A percentile compares a stretch with the other conserved stretches of the same genome.
Conservation (phyloP, 495 filamentous ascomycete genomes). For the Platismatia glauca region DNA sequence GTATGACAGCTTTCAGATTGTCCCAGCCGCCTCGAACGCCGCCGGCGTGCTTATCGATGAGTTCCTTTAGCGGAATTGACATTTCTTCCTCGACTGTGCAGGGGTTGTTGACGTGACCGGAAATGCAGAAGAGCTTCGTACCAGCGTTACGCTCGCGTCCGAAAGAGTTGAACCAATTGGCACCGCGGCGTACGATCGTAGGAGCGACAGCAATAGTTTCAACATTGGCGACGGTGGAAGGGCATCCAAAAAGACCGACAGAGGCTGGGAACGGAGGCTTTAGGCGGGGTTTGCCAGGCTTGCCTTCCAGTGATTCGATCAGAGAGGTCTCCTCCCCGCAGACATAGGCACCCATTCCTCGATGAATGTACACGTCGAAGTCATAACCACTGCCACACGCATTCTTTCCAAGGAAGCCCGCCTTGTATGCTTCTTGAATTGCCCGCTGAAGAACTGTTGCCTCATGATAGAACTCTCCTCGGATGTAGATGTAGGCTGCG, state of each 20-base stretch:
- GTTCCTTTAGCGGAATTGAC: slow-evolving; percentile 86
- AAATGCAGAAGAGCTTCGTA: slow-evolving; percentile 98
- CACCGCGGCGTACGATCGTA: slow-evolving; percentile 89
- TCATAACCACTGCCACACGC: slow-evolving; percentile 94
- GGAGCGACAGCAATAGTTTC: slow-evolving; percentile 93
- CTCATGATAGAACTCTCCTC: slow-evolving; percentile 97
- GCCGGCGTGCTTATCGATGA: slow-evolving; percentile 96
- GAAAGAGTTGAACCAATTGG: slow-evolving; percentile 84
- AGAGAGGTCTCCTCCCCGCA: slow-evolving; percentile 97
- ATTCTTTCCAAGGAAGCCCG: slow-evolving; percentile 92
- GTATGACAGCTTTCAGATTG: slow-evolving; percentile 89
- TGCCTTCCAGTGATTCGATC: slow-evolving; percentile 96
- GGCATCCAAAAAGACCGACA: slow-evolving; percentile 95
- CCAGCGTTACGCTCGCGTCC: slow-evolving; percentile 91
- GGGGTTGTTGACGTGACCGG: slow-evolving; percentile 97
- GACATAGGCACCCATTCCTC: slow-evolving; percentile 93
- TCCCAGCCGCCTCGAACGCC: slow-evolving; percentile 97
- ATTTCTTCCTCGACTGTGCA: slow-evolving; percentile 98
- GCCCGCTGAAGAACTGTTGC: slow-evolving; percentile 87
- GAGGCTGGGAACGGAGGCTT: slow-evolving; percentile 98
- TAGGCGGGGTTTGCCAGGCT: slow-evolving; percentile 94
- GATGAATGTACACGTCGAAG: slow-evolving; percentile 94
- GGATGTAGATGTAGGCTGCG: slow-evolving; percentile 98
- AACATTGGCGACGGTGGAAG: slow-evolving; percentile 94
- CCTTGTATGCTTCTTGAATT: slow-evolving; percentile 94